Conservation (phyloP, 1,284 basidiomycete species). For the Trametes sp. region DNA sequence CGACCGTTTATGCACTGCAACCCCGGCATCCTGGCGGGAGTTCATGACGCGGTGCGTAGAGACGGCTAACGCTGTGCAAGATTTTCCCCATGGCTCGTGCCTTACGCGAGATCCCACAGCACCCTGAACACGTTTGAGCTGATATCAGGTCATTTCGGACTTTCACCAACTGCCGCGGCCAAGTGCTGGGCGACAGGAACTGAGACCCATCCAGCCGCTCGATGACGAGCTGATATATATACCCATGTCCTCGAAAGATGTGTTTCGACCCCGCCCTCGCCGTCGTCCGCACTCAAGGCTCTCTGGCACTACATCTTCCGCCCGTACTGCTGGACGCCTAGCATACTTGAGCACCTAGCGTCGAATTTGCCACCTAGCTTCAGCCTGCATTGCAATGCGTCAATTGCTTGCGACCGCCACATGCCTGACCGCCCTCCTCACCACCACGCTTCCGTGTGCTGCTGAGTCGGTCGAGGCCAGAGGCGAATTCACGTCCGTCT, state of each 20-base stretch:
- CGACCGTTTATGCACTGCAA: not conserved
- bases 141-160: not conserved
- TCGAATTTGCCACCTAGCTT: not conserved
- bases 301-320: slow-evolving; percentile 1
- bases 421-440: slow-evolving; percentile 16
- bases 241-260: not conserved
- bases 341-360: not conserved
- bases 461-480: slow-evolving; percentile 15
- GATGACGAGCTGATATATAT: slow-evolving; percentile 1
- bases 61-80: not conserved
- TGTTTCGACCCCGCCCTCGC: not conserved
- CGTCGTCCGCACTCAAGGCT: not conserved
- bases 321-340: slow-evolving; percentile 3
- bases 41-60: not conserved
- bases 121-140: not conserved
- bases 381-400: slow-evolving; percentile 13
- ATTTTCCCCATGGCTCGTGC: not conserved
- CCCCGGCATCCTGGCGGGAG: not conserved
- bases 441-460: not conserved
- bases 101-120: not conserved
- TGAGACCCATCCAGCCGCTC: not conserved
- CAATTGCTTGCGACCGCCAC: slow-evolving; percentile 32
- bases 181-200: not conserved
- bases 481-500: slow-evolving; percentile 17
- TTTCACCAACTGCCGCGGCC: not conserved